phyloP scores from a whole-genome alignment of 2,329 filamentous ascomycete genomes.

The Kalmusia sp. region DNA sequence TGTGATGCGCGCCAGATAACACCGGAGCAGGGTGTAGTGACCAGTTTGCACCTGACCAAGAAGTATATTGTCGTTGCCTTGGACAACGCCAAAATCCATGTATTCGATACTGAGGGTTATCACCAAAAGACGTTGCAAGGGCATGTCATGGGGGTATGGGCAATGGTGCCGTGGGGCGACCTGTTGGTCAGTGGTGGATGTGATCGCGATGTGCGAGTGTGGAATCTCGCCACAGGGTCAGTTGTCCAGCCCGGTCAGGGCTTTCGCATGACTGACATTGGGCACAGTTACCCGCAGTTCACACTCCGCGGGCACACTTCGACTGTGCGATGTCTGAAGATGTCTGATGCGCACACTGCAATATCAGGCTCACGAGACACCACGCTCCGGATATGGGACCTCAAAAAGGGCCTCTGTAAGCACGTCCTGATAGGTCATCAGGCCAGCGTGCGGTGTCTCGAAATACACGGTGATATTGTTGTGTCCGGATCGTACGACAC shows the following conservation, averaged over 20 bases:
- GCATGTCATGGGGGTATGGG: constrained; percentile 99
- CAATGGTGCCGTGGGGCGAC: constrained; percentile 98
- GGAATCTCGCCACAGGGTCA: constrained; percentile 93
- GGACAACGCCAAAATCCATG: constrained; percentile 98
- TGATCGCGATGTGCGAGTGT: constrained; percentile 94
- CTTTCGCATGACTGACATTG: constrained; percentile 14
- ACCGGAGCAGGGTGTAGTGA: constrained; percentile 95
- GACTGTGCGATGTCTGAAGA: constrained; percentile 95
- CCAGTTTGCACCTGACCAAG: constrained; percentile 88
- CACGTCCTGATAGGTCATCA: constrained; percentile 95
- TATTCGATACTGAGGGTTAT: constrained; percentile 91
- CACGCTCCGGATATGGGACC: constrained; percentile 93
- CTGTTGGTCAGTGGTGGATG: constrained; percentile 94
- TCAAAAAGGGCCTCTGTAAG: constrained; percentile 83
- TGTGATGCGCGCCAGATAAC: constrained; percentile 88
- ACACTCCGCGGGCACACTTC: constrained; percentile 94
- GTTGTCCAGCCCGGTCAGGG: constrained; percentile 29
- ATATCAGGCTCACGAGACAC: constrained; percentile 97
- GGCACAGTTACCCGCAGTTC: constrained; percentile 37
- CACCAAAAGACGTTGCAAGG: constrained; percentile 88
- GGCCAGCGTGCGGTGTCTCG: constrained; percentile 91
- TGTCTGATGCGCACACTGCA: constrained; percentile 91
- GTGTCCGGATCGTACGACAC: constrained; percentile 99
- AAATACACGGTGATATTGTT: constrained; percentile 94
- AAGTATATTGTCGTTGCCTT: constrained; percentile 98